Evolutionary conservation across 768 basidiomycete species (phyloP), one percentile per base, ranked within the genome.

Genomic region (Tricholoma matsutake): DNA sequence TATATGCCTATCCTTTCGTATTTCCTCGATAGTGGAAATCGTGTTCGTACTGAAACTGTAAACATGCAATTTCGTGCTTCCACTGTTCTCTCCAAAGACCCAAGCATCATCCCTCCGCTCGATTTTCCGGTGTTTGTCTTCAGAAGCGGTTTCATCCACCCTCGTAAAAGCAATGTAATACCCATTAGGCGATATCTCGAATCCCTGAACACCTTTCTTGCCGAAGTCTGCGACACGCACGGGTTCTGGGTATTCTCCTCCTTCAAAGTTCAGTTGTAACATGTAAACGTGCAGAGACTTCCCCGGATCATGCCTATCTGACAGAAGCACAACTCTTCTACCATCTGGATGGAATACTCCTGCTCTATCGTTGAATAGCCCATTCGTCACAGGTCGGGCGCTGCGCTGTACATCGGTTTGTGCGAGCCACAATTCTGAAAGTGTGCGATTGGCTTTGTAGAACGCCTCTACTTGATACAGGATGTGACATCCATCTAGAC

Each of bases 391-490:
- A 18, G 65, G 69, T 20, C 69, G 64, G 22, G 75, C 72, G 53
- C 72, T 72, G 5, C 63, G 51, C 14, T 69, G 63, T 25, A 67
- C 64, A 57, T 71, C 67, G 14, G 66, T 68, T 25, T 66, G 53
- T 13, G 75, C 75, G 37, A 74, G 63, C 75, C 75, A 76, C 25
- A 76, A 64, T 31, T 67, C 66, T 10, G 75, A 68, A n/a, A 69
- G 25, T 1, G 62, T 56, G 49, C 63, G 64, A 4, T 67, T 68
- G 39, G 49, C 59, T 45, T 66, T 70, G 62, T 76, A 76, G 63
- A 73, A 72, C 10, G 68, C 65, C 43, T 72, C 69, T 35, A 72
- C 65, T 60, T 76, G 75, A 60, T 76, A 76, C 22, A 76, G 57
- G 53, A 75, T 64, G 35, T 63, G 60, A 11, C 56, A 37, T 13